Percentiles rank a stretch among this genome's conserved stretches.
Conservation (phyloP, 305 asterid genomes). For the Solanum aculeatissimum region DNA sequence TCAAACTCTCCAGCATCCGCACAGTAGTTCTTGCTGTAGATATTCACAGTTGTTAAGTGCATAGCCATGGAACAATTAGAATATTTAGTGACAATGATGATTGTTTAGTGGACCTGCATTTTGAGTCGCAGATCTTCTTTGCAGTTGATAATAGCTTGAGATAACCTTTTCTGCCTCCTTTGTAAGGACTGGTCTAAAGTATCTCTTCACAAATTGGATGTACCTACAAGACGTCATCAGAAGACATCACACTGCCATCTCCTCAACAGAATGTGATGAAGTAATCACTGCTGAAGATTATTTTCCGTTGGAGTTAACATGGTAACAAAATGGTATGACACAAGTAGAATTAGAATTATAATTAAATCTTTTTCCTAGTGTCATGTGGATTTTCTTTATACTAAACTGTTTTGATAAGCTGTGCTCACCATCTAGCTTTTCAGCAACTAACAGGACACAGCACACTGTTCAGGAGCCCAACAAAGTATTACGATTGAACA, state of each 20-base stretch:
- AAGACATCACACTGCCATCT: not conserved
- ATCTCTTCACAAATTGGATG: slow-evolving; percentile 66
- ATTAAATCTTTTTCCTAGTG: not conserved
- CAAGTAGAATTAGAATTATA: not conserved
- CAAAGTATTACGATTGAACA: not conserved
- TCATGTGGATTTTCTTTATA: not conserved
- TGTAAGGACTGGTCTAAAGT: slow-evolving; percentile 80
- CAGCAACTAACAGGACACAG: not conserved
- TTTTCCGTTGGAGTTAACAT: not conserved
- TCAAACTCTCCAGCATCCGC: slow-evolving; percentile 97
- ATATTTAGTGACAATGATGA: not conserved
- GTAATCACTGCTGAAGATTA: not conserved
- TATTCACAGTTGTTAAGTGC: slow-evolving; percentile 8
- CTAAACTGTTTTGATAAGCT: not conserved
- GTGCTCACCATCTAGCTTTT: not conserved
- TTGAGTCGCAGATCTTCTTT: slow-evolving; percentile 87
- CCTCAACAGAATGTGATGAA: not conserved
- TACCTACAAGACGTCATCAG: slow-evolving; percentile 40
- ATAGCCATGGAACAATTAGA: not conserved
- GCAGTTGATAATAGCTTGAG: slow-evolving; percentile 95
- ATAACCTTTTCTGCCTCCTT: slow-evolving; percentile 88
- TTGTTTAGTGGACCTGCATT: slow-evolving; percentile 64
- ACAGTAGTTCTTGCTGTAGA: slow-evolving; percentile 89
- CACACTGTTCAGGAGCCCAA: not conserved
- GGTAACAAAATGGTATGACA: not conserved